A percentile compares a stretch with the other conserved stretches of the same genome.
Conservation (phyloP, 2,329 filamentous ascomycete genomes). For the Pseudogymnoascus sp. region DNA sequence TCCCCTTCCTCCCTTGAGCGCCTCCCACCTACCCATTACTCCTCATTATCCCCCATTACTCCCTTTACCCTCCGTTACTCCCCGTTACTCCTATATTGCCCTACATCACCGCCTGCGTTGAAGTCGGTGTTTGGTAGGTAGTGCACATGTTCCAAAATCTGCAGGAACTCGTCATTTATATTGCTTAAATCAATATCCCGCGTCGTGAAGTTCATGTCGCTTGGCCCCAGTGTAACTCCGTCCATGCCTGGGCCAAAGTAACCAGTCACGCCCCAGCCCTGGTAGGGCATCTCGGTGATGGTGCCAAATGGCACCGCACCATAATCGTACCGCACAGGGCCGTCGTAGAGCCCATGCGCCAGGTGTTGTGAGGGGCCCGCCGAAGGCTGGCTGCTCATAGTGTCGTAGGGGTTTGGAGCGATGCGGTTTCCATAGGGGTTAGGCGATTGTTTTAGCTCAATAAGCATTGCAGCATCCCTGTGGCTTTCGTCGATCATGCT, state of each 20-base stretch:
- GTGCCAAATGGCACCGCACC: background rate
- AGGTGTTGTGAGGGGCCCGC: background rate
- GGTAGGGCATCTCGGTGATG: constrained; percentile 3
- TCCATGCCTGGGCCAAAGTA: background rate
- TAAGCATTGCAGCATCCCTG: constrained; percentile 39
- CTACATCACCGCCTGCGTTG: background rate
- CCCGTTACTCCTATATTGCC: background rate
- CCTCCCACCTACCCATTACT: background rate
- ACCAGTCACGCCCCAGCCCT: background rate
- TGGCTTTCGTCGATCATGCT: constrained; percentile 26
- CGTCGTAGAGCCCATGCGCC: background rate
- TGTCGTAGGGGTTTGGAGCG: background rate
- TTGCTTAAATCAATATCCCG: constrained; percentile 1
- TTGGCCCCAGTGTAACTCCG: background rate
- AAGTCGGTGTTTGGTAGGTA: constrained; percentile 2
- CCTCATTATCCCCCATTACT: background rate
- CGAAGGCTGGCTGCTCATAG: background rate
- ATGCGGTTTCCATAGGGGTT: constrained; percentile 23
- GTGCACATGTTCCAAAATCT: background rate
- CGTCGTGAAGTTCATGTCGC: constrained; percentile 8
- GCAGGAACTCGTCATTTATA: background rate
- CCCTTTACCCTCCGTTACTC: background rate
- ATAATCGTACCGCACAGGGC: background rate
- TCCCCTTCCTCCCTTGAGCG: background rate
- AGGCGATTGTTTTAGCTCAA: constrained; percentile 41